Conservation (phyloP, 495 filamentous ascomycete species). For the Hypomontagnella monticulosa region DNA sequence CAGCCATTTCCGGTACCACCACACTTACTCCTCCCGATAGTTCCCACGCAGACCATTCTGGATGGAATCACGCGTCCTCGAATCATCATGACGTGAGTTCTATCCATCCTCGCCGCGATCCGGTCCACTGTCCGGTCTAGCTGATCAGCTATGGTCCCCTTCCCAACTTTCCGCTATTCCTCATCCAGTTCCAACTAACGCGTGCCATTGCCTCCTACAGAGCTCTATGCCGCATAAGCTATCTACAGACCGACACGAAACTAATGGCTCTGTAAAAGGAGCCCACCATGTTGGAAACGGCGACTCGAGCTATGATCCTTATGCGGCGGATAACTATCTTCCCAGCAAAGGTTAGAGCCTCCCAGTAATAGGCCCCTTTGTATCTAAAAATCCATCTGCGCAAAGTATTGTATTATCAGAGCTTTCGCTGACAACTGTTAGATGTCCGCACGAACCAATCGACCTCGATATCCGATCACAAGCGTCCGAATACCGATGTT, state of each 20-base stretch:
- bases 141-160: not conserved
- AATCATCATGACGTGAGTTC: constrained; percentile 51
- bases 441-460: constrained; percentile 24
- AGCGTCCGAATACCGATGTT: constrained; percentile 30
- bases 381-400: not conserved
- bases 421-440: constrained; percentile 4
- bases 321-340: constrained; percentile 27
- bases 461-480: constrained; percentile 27
- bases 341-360: constrained; percentile 34
- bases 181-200: constrained; percentile 20
- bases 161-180: not conserved
- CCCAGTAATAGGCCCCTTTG: not conserved
- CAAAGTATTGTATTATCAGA: not conserved
- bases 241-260: constrained; percentile 36
- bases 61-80: constrained; percentile 62
- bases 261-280: constrained; percentile 24
- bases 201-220: constrained; percentile 8
- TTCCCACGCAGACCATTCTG: constrained; percentile 58
- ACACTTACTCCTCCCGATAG: constrained; percentile 62
- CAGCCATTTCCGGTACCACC: constrained; percentile 56
- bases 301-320: constrained; percentile 38
- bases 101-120: not conserved
- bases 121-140: constrained; percentile 13
- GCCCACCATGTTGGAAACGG: constrained; percentile 47
- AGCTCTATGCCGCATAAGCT: constrained; percentile 32